These are phyloP conservation scores for Babesia caballi DNA, from an alignment of 169 alveolate species.

Conservation along the genomic window DNA sequence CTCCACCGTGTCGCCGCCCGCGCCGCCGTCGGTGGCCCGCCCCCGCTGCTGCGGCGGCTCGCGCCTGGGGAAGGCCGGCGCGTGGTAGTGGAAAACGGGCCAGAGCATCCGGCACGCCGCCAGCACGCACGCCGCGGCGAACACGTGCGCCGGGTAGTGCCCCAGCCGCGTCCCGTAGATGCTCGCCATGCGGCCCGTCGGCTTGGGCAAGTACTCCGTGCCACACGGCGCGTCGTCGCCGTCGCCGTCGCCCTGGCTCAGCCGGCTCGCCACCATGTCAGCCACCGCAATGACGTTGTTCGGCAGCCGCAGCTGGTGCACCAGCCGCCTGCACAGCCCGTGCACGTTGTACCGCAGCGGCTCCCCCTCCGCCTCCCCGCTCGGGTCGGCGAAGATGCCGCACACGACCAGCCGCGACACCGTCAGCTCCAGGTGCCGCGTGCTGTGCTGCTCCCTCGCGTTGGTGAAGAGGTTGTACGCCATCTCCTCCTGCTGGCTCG, in stretches of 20 bases:
- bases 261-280: slow-evolving; percentile 16
- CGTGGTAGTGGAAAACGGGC: slow-evolving; percentile 54
- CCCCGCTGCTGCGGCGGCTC: background rate
- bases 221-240: background rate
- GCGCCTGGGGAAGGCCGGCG: slow-evolving; percentile 44
- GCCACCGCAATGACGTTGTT: slow-evolving; percentile 15
- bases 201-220: background rate
- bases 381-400: slow-evolving; percentile 5
- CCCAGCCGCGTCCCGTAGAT: slow-evolving; percentile 34
- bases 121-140: slow-evolving; percentile 49
- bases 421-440: slow-evolving; percentile 17
- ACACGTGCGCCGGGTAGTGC: slow-evolving; percentile 23
- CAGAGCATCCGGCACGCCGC: slow-evolving; percentile 49
- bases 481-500: slow-evolving; percentile 24
- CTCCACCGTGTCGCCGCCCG: background rate
- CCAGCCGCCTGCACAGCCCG: slow-evolving; percentile 40
- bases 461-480: slow-evolving; percentile 32
- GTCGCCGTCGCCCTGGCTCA: background rate
- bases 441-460: slow-evolving; percentile 31
- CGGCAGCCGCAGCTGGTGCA: slow-evolving; percentile 50
- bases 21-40: background rate
- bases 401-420: slow-evolving; percentile 14
- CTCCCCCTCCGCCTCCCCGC: background rate
- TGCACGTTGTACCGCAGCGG: slow-evolving; percentile 13
- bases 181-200: background rate